phyloP scores from a whole-genome alignment of 2,329 filamentous ascomycete species.

The Helotiales sp. region DNA sequence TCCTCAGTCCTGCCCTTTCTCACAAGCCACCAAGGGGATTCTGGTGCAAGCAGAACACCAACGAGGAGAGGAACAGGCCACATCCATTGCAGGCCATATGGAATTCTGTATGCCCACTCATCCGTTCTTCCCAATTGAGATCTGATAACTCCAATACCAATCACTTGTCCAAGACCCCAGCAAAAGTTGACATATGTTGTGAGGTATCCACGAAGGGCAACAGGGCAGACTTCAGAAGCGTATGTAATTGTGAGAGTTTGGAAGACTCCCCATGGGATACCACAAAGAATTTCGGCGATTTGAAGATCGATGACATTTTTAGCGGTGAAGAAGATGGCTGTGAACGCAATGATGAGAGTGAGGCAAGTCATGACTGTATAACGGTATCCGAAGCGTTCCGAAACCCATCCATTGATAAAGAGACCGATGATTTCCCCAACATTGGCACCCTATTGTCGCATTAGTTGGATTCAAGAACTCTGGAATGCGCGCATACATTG shows the following conservation, averaged over 20 bases:
- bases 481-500: slow-evolving; percentile 23
- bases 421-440: slow-evolving; percentile 48
- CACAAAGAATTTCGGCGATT: slow-evolving; percentile 51
- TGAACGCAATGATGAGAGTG: slow-evolving; percentile 45
- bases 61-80: slow-evolving; percentile 51
- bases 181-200: slow-evolving; percentile 58
- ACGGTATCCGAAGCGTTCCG: slow-evolving; percentile 51
- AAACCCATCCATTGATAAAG: slow-evolving; percentile 49
- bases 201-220: slow-evolving; percentile 55
- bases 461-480: slow-evolving; percentile 2
- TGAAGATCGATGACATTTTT: slow-evolving; percentile 46
- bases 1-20: slow-evolving; percentile 45
- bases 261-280: slow-evolving; percentile 47
- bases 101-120: slow-evolving; percentile 49
- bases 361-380: slow-evolving; percentile 50
- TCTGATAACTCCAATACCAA: slow-evolving; percentile 51
- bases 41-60: slow-evolving; percentile 47
- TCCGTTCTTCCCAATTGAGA: slow-evolving; percentile 45
- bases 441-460: slow-evolving; percentile 26
- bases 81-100: slow-evolving; percentile 53
- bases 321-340: slow-evolving; percentile 52
- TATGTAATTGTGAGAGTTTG: slow-evolving; percentile 41
- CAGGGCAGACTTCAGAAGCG: slow-evolving; percentile 53
- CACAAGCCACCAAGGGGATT: slow-evolving; percentile 53
- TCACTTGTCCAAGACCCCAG: slow-evolving; percentile 53